phyloP scores from a whole-genome alignment of 306 rosid species.

The Lathyrus tuberosus region DNA sequence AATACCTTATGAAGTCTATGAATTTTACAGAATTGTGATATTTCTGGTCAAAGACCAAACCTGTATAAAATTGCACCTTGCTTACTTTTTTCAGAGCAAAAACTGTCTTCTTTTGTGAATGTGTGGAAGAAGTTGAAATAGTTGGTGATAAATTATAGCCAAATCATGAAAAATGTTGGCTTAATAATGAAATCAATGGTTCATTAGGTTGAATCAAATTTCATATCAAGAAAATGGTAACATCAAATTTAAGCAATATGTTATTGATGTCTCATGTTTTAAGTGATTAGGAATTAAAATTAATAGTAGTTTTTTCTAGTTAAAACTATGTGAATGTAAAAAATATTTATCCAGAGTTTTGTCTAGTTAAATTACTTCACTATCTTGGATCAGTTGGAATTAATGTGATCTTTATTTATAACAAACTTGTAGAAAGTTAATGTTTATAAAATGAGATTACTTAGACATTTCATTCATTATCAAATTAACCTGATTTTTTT shows the following conservation, averaged over 20 bases:
- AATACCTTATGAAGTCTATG: constrained; percentile 17
- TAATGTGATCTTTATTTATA: neutral
- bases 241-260: constrained; percentile 1
- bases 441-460: no score
- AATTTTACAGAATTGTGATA: neutral
- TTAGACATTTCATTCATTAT: no score
- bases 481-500: no score
- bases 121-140: constrained; percentile 1
- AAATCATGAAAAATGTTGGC: neutral
- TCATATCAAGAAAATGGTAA: neutral
- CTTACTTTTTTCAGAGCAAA: neutral
- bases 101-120: neutral
- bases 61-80: constrained; percentile 20
- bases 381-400: neutral
- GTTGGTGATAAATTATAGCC: neutral
- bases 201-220: constrained; percentile 8
- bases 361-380: neutral
- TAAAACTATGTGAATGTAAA: neutral
- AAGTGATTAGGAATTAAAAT: neutral
- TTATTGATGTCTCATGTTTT: neutral
- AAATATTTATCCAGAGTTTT: neutral
- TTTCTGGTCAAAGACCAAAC: constrained; percentile 10
- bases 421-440: no score
- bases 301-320: neutral
- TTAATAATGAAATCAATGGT: neutral